Evolutionary conservation across 2,329 filamentous ascomycete species (phyloP), one percentile per base, ranked within the genome.

Genomic region (Beauveria australis): DNA sequence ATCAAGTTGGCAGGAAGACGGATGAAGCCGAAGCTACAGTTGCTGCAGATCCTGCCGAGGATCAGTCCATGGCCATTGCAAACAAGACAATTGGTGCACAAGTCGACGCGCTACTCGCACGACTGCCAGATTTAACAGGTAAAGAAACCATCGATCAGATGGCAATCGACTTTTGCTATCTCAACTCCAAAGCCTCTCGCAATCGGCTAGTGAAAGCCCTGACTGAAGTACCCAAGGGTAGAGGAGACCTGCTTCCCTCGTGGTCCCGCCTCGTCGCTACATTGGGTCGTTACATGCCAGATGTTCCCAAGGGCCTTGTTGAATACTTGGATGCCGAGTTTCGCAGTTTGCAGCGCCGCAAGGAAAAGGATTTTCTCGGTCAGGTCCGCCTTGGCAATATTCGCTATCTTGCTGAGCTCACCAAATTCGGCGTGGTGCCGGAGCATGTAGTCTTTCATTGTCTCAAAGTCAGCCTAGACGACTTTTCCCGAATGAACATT

Each of bases 391-490:
- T 95, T 66, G 88, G 89, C 74, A 97, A 97, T 70, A 92, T 97
- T 64, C 90, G 95, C n/a, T 99, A 99, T 72, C 85, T 99, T 55
- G 92, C 94, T 8, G 94, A 99, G 74, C 77, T 99, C 70, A 99
- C 94, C 62, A 99, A 99, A 71, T 99, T 99, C 70, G 93, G 94
- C 37, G 91, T 97, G 37, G 94, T 99, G 9, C 94, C 95, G 0
- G 94, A 99, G 73, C 94, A 99, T 74, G 93, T 99, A 65, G 95
- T 99, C 59, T 99, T 99, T 71, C 94, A 99, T 71, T 99, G 94
- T 71, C 85, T 99, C 67, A 99, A 97, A 74, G 93, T 99, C 72
- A 95, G 93, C 66, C 78, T 99, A 30, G 94, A 99, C 68, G 94
- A 99, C 70, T 99, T 99, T 70, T 97, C 94, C 2, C 85, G 93